Conservation (phyloP, 1,284 basidiomycete genomes). For the Violaceomyces palustris region DNA sequence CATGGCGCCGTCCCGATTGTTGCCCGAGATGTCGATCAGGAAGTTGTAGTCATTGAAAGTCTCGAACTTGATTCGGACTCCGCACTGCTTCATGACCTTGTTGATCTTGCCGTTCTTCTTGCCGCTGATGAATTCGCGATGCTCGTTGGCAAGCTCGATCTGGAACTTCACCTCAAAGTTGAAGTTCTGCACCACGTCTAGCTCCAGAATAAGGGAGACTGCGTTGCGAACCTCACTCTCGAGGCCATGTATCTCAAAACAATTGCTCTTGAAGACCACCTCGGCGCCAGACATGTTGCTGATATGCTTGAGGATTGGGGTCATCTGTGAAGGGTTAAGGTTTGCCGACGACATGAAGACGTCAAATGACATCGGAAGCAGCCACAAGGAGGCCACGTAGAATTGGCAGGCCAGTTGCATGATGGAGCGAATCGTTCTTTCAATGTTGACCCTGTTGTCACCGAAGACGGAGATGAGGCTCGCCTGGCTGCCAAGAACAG, state of each 20-base stretch:
- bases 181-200: conserved; percentile 88
- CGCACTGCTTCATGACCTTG: conserved; percentile 58
- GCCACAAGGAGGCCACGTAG: conserved; percentile 93
- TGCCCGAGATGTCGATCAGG: conserved; percentile 71
- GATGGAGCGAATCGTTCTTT: conserved; percentile 86
- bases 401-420: conserved; percentile 95
- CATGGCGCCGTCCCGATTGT: conserved; percentile 63
- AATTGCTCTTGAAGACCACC: conserved; percentile 93
- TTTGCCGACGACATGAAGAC: conserved; percentile 73
- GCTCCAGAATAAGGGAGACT: conserved; percentile 77
- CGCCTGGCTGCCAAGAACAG: conserved; percentile 80
- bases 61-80: conserved; percentile 98
- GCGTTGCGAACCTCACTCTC: conserved; percentile 86
- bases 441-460: conserved; percentile 89
- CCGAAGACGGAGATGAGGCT: conserved; percentile 91
- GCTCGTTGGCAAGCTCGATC: conserved; percentile 94
- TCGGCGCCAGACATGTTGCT: conserved; percentile 84
- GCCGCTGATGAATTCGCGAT: conserved; percentile 82
- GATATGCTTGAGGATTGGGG: conserved; percentile 78
- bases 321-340: conserved; percentile 77
- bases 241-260: conserved; percentile 94
- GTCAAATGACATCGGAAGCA: conserved; percentile 87
- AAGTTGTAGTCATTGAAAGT: conserved; percentile 99
- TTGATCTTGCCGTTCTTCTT: conserved; percentile 56
- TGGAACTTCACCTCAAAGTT: conserved; percentile 98